Evolutionary conservation across 257 asterid species (phyloP), one percentile per base, ranked within the genome.

Genomic region (Echites panduratus): DNA sequence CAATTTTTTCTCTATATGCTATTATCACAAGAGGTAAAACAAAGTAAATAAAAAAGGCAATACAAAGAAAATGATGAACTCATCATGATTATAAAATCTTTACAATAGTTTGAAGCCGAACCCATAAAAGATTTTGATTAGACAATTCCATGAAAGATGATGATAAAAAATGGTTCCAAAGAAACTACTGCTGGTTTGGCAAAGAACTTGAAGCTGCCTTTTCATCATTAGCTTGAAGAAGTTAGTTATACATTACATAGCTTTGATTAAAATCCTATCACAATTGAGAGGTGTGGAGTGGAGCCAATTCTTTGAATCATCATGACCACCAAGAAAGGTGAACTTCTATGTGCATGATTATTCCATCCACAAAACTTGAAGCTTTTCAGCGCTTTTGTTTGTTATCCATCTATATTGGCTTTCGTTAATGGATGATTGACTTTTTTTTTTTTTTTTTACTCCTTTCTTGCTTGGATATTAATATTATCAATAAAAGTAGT

Each of bases 1-100:
- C n/a, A n/a, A n/a, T n/a, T n/a, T n/a, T n/a, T n/a, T n/a, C n/a
- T n/a, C n/a, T n/a, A n/a, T n/a, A n/a, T n/a, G n/a, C n/a, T n/a
- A n/a, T n/a, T n/a, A n/a, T n/a, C n/a, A n/a, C n/a, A n/a, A n/a
- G n/a, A n/a, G n/a, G n/a, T n/a, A n/a, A n/a, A n/a, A n/a, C n/a
- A n/a, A n/a, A n/a, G n/a, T n/a, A n/a, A n/a, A n/a, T 49, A 1
- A 7, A 57, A 43, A 6, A 22, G 38, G 66, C 4, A 71, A n/a
- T 43, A 71, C 16, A 4, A 24, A 19, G 14, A 16, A 79, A 79
- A 83, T 83, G 79, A 86, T 86, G 80, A 68, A 76, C 7, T 81
- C 81, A 81, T 86, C 70, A 86, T 85, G 78, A 62, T 77, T 75
- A 66, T 67, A 49, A 22, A 2, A 43, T 57, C 45, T 43, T 71